Evolutionary conservation across 495 filamentous ascomycete species (phyloP), one percentile per base, ranked within the genome.

Genomic region (Aspergillus panamensis): DNA sequence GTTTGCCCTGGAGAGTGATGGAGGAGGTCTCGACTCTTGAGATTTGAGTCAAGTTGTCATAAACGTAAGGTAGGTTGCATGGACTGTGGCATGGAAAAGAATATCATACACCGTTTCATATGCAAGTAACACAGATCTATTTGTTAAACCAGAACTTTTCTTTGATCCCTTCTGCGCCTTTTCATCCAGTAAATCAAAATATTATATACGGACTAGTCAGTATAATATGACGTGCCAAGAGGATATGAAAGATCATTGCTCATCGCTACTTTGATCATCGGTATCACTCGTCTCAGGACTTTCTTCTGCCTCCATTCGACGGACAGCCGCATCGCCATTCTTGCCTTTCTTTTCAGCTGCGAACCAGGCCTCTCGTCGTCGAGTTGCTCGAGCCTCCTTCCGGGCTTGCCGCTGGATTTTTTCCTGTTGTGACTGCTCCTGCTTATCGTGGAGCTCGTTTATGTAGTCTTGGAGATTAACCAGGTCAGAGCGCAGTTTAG

Each of bases 261-360:
- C 71, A 57, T 74, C 72, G 49, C 63, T 69, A 39, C 62, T 70
- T 49, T 69, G 71, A 48, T 76, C 73, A 65, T 74, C 72, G 0
- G 67, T 66, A 39, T 74, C 74, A 58, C 74, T 76, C 14, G 72
- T 75, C 51, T 67, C 37, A 48, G 58, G 55, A 12, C 51, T 62
- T 31, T 76, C 71, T 49, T 76, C 73, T 31, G 67, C 59, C 19
- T 75, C 70, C 70, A 74, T 71, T 54, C 70, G 69, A 21, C 66
- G 65, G 45, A 79, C 55, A 25, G 59, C 62, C 8, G 66, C 64
- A 61, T 79, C 76, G 0, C 76, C 76, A 57, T 73, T 79, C 53
- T 66, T 67, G 10, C 76, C 76, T 55, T 73, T 74, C 54, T 76
- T 77, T 62, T 77, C 76, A 7, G 73, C 75, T 14, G 74, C 73